Evolutionary conservation across 805 yeast species (phyloP).

Genomic region (Yarrowia sp.): DNA sequence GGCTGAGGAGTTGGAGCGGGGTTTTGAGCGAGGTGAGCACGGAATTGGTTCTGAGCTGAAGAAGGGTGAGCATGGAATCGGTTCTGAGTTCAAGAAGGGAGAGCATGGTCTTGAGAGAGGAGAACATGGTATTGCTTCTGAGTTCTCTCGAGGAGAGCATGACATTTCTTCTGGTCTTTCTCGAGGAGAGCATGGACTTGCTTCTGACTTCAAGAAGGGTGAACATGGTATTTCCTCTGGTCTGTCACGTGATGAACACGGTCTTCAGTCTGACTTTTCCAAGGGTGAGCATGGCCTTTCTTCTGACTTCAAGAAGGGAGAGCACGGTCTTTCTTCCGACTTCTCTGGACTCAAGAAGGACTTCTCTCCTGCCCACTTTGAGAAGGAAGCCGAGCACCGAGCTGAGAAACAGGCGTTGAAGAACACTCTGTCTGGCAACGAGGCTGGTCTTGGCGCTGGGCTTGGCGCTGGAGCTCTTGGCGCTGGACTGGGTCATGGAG

Average conservation of each 20-base stretch:
- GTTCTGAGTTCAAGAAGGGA: neutral
- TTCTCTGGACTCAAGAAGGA: neutral
- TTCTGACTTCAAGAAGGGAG: neutral
- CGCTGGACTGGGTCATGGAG: neutral
- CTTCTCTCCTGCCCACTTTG: neutral
- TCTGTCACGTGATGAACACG: no score
- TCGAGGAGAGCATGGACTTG: neutral
- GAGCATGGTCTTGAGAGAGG: neutral
- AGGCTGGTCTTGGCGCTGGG: slow-evolving; percentile 9
- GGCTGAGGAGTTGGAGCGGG: slow-evolving; percentile 16
- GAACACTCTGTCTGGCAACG: neutral
- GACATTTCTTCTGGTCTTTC: neutral
- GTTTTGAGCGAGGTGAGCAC: neutral
- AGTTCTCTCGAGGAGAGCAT: neutral
- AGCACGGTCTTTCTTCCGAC: neutral
- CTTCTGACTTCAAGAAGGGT: neutral
- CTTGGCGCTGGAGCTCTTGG: slow-evolving; percentile 20
- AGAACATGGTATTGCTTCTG: neutral
- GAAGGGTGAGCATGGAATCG: neutral
- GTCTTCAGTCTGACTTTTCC: neutral
- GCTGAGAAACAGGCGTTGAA: neutral
- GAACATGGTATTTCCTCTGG: no score
- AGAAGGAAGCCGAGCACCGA: neutral
- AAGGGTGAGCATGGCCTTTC: neutral
- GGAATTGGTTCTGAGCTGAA: neutral